Evolutionary conservation across 2,329 filamentous ascomycete species (phyloP), one percentile per base, ranked within the genome.

Genomic region (Penicillium sp.): DNA sequence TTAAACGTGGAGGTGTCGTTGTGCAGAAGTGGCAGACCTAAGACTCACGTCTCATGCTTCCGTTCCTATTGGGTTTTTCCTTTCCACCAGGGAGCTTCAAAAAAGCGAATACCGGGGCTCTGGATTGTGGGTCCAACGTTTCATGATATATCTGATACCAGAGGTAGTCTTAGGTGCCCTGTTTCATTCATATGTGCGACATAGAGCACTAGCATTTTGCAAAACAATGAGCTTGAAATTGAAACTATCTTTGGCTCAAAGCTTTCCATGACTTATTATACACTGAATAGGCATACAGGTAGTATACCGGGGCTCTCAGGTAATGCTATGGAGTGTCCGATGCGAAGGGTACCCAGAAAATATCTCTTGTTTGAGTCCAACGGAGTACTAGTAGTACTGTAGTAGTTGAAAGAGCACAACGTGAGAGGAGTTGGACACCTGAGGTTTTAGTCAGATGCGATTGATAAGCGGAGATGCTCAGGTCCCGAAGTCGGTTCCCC

Each of bases 1-100:
- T 77, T 59, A 77, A 77, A 61, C 67, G 75, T 19, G 75, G 75
- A 42, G 75, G 75, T 25, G 75, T 76, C 18, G 70, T 78, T 31
- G 73, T 78, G 14, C 75, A 78, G 62, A 77, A 76, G 57, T 78
- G 74, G 74, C 64, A 62, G 60, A n/a, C 30, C 16, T 70, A 56
- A 49, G 31, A 4, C 14, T 14, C 19, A 38, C n/a, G 13, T 31
- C 14, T 31, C 16, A 28, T 27, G 12, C 18, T 36, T n/a, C 7
- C 4, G n/a, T 18, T 12, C 11, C n/a, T 34, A 44, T 44, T 19
- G 25, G 34, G 25, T 30, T 2, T 42, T 31, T 22, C 25, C 42
- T 42, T 40, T 7, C 50, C 27, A 27, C 35, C 19, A 8, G 37
- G 14, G 36, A 41, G 34, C 28, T 48, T 38, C 40, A 12, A 44